phyloP scores from a whole-genome alignment of 352 stramenopile species.

The Pilasporangium apinafurcum region DNA sequence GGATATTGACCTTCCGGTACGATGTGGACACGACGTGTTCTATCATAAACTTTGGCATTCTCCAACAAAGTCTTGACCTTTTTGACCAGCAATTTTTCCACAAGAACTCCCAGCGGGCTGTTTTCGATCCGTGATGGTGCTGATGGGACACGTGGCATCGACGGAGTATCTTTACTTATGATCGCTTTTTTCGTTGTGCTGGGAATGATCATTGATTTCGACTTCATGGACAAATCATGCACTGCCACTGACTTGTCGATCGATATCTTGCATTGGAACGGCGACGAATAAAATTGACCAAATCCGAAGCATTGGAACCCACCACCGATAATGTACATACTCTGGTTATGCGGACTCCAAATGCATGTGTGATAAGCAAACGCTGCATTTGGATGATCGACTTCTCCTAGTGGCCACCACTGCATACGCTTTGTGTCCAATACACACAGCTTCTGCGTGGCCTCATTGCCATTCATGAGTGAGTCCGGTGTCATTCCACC shows the following conservation, averaged over 20 bases:
- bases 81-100: conserved; percentile 68
- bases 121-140: conserved; percentile 3
- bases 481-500: conserved; percentile 42
- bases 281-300: conserved; percentile 68
- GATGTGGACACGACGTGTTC: conserved; percentile 62
- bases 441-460: conserved; percentile 47
- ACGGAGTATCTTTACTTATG: no score
- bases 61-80: conserved; percentile 75
- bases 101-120: conserved; percentile 31
- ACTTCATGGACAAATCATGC: background rate
- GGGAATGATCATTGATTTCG: no score
- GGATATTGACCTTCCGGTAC: conserved; percentile 10
- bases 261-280: conserved; percentile 45
- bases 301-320: conserved; percentile 85
- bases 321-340: conserved; percentile 52
- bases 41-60: conserved; percentile 61
- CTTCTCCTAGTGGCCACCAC: conserved; percentile 47
- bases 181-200: no score
- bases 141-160: no score
- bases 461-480: conserved; percentile 24
- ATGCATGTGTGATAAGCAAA: conserved; percentile 49
- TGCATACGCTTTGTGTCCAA: conserved; percentile 35
- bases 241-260: conserved; percentile 7
- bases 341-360: conserved; percentile 37
- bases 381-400: conserved; percentile 35